A percentile compares a stretch with the other conserved stretches of the same genome.
phyloP scores from a whole-genome alignment of 352 stramenopile species.

The Globisporangium apiculatum region DNA sequence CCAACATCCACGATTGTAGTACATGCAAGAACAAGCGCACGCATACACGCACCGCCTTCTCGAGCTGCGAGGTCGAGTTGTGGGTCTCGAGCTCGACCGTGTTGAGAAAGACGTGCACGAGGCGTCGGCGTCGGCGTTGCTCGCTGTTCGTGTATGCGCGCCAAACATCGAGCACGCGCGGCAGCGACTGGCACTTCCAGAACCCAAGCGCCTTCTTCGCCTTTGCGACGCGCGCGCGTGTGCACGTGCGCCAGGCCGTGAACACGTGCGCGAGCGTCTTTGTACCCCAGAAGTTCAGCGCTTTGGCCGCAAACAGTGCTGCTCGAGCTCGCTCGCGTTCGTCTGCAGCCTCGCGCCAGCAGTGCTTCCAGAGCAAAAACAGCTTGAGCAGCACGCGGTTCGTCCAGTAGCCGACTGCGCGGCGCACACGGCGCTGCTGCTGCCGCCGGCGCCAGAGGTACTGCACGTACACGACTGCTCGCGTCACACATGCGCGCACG shows the following conservation, averaged over 20 bases:
- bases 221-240: constrained; percentile 29
- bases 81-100: constrained; percentile 50
- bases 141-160: constrained; percentile 18
- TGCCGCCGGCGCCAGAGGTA: constrained; percentile 47
- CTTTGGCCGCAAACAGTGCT: constrained; percentile 29
- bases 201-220: constrained; percentile 57
- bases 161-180: constrained; percentile 55
- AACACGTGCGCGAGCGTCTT: constrained; percentile 44
- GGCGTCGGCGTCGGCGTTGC: constrained; percentile 21
- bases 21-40: neutral
- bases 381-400: constrained; percentile 45
- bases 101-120: constrained; percentile 62
- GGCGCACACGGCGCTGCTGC: constrained; percentile 35
- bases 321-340: constrained; percentile 23
- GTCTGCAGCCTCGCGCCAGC: constrained; percentile 8
- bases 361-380: constrained; percentile 43
- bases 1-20: too few relatives aligned
- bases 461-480: constrained; percentile 44
- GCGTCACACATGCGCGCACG: constrained; percentile 24
- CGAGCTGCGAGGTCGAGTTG: constrained; percentile 55
- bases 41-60: constrained; percentile 23
- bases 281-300: constrained; percentile 55
- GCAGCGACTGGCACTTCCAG: constrained; percentile 62
- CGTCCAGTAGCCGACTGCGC: constrained; percentile 53
- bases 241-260: constrained; percentile 29